Evolutionary conservation across 2,329 filamentous ascomycete species (phyloP).

Genomic region (Fusarium abutilonis): DNA sequence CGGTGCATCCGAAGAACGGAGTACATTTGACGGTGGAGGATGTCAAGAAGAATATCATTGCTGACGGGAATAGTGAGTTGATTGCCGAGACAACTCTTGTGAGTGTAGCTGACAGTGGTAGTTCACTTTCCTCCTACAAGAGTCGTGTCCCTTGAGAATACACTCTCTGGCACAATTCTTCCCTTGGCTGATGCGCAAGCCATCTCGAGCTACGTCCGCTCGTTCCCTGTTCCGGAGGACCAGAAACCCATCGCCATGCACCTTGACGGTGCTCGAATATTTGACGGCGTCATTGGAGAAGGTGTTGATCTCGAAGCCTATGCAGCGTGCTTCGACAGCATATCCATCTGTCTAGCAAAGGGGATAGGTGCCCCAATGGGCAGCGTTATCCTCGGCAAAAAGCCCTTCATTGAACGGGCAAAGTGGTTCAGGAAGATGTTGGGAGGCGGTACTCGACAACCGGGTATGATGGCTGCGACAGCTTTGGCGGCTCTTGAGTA

Average conservation of each 20-base stretch:
- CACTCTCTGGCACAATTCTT: slow-evolving; percentile 77
- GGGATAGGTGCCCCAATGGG: slow-evolving; percentile 82
- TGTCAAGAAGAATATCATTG: slow-evolving; percentile 57
- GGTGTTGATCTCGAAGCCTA: slow-evolving; percentile 72
- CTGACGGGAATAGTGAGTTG: slow-evolving; percentile 42
- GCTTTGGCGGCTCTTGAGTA: slow-evolving; percentile 69
- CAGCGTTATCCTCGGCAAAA: slow-evolving; percentile 70
- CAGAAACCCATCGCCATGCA: slow-evolving; percentile 71
- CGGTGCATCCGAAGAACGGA: slow-evolving; percentile 74
- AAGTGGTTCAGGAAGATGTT: slow-evolving; percentile 69
- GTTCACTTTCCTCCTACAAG: slow-evolving; percentile 81
- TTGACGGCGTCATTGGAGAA: slow-evolving; percentile 76
- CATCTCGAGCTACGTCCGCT: slow-evolving; percentile 73
- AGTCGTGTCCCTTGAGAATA: slow-evolving; percentile 84
- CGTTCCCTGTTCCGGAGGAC: slow-evolving; percentile 46
- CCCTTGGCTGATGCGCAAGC: slow-evolving; percentile 73
- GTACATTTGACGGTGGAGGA: slow-evolving; percentile 79
- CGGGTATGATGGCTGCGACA: slow-evolving; percentile 74
- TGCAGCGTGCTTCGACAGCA: slow-evolving; percentile 72
- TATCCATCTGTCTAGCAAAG: slow-evolving; percentile 81
- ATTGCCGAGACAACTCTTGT: background rate
- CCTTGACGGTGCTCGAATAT: slow-evolving; percentile 78
- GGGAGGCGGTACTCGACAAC: slow-evolving; percentile 76
- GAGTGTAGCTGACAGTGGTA: slow-evolving; percentile 57
- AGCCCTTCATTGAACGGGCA: slow-evolving; percentile 49